Conservation (phyloP, 2,329 filamentous ascomycete species). For the Botrytis deweyae region DNA sequence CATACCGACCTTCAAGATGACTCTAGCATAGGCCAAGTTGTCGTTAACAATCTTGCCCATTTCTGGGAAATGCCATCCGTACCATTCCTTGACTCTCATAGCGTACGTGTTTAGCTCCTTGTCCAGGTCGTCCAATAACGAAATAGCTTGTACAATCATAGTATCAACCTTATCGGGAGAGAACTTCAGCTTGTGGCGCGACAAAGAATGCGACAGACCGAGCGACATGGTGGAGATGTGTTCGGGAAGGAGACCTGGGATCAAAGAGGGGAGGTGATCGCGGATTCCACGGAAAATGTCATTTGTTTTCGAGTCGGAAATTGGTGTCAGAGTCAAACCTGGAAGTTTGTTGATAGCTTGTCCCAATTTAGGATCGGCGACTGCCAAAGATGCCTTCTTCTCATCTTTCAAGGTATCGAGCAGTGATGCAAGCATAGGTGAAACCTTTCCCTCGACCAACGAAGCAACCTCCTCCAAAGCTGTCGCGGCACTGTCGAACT, state of each 20-base stretch:
- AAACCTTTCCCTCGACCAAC: slow-evolving; percentile 91
- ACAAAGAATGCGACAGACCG: slow-evolving; percentile 94
- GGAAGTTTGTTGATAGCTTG: slow-evolving; percentile 91
- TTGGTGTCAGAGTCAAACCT: slow-evolving; percentile 77
- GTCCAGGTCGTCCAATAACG: slow-evolving; percentile 90
- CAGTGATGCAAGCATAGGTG: slow-evolving; percentile 76
- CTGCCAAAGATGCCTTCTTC: slow-evolving; percentile 93
- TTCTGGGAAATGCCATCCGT: slow-evolving; percentile 99
- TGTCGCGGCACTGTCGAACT: slow-evolving; percentile 90
- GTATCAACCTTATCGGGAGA: slow-evolving; percentile 98
- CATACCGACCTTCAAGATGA: slow-evolving; percentile 88
- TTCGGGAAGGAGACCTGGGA: slow-evolving; percentile 80
- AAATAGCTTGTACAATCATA: slow-evolving; percentile 98
- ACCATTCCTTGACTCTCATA: slow-evolving; percentile 99
- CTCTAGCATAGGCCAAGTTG: slow-evolving; percentile 88
- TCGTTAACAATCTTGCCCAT: slow-evolving; percentile 96
- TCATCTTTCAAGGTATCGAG: slow-evolving; percentile 92
- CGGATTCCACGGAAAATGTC: slow-evolving; percentile 95
- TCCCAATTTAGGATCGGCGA: slow-evolving; percentile 89
- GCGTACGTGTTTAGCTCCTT: slow-evolving; percentile 99
- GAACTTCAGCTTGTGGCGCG: slow-evolving; percentile 97
- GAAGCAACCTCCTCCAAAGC: slow-evolving; percentile 89
- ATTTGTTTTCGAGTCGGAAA: slow-evolving; percentile 77
- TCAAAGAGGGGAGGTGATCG: slow-evolving; percentile 83
- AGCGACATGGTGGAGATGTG: slow-evolving; percentile 93